Percentiles rank a stretch among this genome's conserved stretches.
phyloP scores from a whole-genome alignment of 164 flowering plant genomes.

The Malania oleifera region DNA sequence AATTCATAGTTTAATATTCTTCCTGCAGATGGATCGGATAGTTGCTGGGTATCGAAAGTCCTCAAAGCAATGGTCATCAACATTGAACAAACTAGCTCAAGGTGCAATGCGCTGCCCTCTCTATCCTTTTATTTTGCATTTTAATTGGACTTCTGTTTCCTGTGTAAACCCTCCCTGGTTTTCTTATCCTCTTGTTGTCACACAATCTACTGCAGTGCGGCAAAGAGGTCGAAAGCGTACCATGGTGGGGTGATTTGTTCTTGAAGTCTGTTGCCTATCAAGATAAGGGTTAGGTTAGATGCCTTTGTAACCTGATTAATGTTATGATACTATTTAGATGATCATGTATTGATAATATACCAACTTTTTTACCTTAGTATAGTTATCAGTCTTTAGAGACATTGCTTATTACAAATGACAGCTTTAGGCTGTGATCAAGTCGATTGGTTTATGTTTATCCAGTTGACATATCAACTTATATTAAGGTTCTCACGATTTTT shows the following conservation, averaged over 20 bases:
- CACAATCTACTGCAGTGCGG: slow-evolving; percentile 41
- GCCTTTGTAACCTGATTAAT: too few relatives aligned
- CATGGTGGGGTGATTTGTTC: slow-evolving; percentile 67
- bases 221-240: slow-evolving; percentile 86
- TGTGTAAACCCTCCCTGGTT: neutral
- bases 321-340: too few relatives aligned
- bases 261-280: neutral
- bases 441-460: too few relatives aligned
- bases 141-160: neutral
- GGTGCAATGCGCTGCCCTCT: slow-evolving; percentile 31
- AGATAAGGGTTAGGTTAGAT: slow-evolving; percentile 12
- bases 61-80: slow-evolving; percentile 93
- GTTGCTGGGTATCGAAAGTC: slow-evolving; percentile 81
- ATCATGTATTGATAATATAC: too few relatives aligned
- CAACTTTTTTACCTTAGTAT: too few relatives aligned
- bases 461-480: too few relatives aligned
- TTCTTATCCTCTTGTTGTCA: neutral
- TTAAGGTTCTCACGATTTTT: too few relatives aligned
- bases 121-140: neutral
- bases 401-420: too few relatives aligned
- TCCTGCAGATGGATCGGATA: slow-evolving; percentile 70
- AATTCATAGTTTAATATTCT: slow-evolving; percentile 6
- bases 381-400: too few relatives aligned
- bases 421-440: too few relatives aligned
- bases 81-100: slow-evolving; percentile 85